Base-by-base conservation (phyloP, 2,329 filamentous ascomycete species). In the Penicillium sp. region DNA sequence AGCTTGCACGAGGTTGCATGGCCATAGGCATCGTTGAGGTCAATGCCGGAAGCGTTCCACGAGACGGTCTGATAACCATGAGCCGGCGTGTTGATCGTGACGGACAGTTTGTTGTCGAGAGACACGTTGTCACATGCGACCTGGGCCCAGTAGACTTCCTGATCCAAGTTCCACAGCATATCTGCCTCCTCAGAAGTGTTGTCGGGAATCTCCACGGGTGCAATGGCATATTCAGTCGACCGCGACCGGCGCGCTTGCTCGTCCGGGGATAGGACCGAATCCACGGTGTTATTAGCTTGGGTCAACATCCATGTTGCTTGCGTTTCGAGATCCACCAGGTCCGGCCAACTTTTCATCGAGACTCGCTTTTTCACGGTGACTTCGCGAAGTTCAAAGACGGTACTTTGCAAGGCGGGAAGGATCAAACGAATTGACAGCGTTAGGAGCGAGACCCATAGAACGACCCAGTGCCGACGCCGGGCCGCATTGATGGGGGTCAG, bases 81-180 rank as follows among this genome's bases (percentile, higher is more conserved):
- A 0, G 58, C 59, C 5, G 68, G 59, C 2, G 67, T 62, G 17
- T 70, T 61, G 17, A 71, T 58, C 5, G 62, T 47, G n/a, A 73
- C 67, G 0, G 64, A 63, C 0, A 74, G 56, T 7, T 62, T 55
- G 2, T 66, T 50, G 14, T 69, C 50, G 28, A 65, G 51, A 4
- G 63, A 17, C 7, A 72, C 47, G 45, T 71, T 56, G 1, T 66
- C 45, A 37, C 73, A 75, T 1, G 57, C 49, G 17, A 71, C 37
- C 3, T 73, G 53, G 0, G 71, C 63, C 71, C 71, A 75, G 62
- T 73, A 75, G 4, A 75, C 45, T 8, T 70, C 73, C 48, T 73
- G 70, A 41, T 75, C 71, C 39, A 75, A 34, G 3, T 64, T 66
- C 73, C 73, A 75, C n/a, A 71, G 62, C 2, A 67, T 69, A 42